Conservation (phyloP, 2,329 filamentous ascomycete species). For the Metarhizium humberi region DNA sequence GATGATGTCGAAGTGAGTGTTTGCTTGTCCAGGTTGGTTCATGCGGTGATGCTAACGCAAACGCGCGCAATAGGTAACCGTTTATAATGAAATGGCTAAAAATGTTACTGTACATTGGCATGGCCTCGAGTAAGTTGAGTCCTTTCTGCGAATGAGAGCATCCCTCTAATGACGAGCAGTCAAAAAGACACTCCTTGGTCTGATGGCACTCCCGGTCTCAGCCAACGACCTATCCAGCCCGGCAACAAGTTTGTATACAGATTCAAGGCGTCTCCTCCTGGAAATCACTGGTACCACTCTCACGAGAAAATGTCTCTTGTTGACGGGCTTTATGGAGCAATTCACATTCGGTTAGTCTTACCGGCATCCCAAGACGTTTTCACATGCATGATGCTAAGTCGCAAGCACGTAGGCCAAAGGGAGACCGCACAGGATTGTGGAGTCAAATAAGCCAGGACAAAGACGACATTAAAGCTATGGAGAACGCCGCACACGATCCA, state of each 20-base stretch:
- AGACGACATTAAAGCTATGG: conserved; percentile 6
- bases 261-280: neutral
- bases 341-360: neutral
- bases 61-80: neutral
- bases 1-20: neutral
- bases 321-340: neutral
- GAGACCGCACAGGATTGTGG: neutral
- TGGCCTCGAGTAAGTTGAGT: neutral
- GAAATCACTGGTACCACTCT: neutral
- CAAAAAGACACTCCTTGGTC: neutral
- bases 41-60: neutral
- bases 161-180: neutral
- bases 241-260: neutral
- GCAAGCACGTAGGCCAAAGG: neutral
- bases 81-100: neutral
- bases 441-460: neutral
- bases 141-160: neutral
- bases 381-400: neutral
- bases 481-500: neutral
- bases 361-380: neutral
- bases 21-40: neutral
- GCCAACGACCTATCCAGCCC: neutral
- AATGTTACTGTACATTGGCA: neutral
- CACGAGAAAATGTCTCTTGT: neutral
- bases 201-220: neutral